These are phyloP conservation scores for Aspergillus glaucus DNA, from an alignment of 2,329 filamentous ascomycete species.

Conservation along the genomic window DNA sequence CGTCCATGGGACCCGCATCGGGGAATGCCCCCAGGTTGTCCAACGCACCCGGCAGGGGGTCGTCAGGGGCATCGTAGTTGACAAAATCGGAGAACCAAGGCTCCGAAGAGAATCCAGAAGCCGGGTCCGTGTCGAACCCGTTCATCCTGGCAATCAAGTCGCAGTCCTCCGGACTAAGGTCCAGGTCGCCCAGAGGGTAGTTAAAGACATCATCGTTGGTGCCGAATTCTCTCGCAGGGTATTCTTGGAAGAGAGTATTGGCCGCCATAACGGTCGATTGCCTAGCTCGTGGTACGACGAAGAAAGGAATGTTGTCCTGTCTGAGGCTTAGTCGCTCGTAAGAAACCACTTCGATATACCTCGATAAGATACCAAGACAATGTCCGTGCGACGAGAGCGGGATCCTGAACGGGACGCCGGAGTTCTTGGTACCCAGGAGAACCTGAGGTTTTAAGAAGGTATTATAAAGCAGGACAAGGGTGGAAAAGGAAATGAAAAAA, in stretches of 20 bases:
- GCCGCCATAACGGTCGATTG: neutral
- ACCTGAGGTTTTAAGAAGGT: neutral
- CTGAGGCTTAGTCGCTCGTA: conserved; percentile 9
- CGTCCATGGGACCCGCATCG: conserved; percentile 4
- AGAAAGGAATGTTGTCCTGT: neutral
- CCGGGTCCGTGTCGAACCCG: conserved; percentile 16
- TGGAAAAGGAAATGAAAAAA: neutral
- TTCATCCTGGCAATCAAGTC: conserved; percentile 19
- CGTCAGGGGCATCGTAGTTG: conserved; percentile 16
- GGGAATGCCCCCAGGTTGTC: conserved; percentile 11
- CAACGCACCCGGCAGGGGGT: conserved; percentile 11
- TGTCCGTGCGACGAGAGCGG: neutral
- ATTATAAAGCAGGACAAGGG: neutral
- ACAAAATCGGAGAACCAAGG: conserved; percentile 19
- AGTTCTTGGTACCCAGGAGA: neutral
- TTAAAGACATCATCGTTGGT: conserved; percentile 31
- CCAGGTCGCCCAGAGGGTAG: conserved; percentile 20
- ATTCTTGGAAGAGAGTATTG: neutral
- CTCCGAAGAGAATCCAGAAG: conserved; percentile 13
- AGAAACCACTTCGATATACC: neutral
- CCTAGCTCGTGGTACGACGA: neutral
- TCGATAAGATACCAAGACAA: neutral
- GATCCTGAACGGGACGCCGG: neutral
- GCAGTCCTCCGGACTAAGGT: conserved; percentile 24
- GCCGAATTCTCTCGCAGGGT: conserved; percentile 25